A percentile compares a stretch with the other conserved stretches of the same genome.
These are phyloP conservation scores for Drechmeria coniospora DNA, from an alignment of 2,329 filamentous ascomycete genomes.

Conservation along the genomic window DNA sequence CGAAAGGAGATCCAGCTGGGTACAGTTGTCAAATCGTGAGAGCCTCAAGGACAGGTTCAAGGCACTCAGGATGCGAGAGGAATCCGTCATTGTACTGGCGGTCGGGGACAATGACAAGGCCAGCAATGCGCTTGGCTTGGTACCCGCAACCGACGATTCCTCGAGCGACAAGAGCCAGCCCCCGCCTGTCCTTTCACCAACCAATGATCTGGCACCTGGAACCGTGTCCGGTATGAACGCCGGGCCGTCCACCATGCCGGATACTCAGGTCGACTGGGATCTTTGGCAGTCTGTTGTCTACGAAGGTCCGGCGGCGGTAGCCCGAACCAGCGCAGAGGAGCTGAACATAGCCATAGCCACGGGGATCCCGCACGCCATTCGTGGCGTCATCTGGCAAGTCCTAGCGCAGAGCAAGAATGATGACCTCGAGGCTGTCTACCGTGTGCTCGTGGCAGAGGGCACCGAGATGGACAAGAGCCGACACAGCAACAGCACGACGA, in stretches of 20 bases:
- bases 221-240: conserved; percentile 71
- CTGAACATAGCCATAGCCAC: conserved; percentile 81
- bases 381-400: conserved; percentile 98
- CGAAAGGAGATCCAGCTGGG: conserved; percentile 30
- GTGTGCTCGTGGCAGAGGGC: conserved; percentile 62
- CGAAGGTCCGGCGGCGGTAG: conserved; percentile 78
- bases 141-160: conserved; percentile 11
- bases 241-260: conserved; percentile 53
- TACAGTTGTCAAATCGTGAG: conserved; percentile 32
- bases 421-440: conserved; percentile 76
- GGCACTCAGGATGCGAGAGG: conserved; percentile 57
- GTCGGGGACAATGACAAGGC: conserved; percentile 39
- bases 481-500: conserved; percentile 36
- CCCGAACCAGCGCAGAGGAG: conserved; percentile 75
- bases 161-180: conserved; percentile 17
- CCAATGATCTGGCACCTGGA: conserved; percentile 61
- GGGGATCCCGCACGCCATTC: conserved; percentile 86
- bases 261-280: conserved; percentile 90
- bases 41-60: conserved; percentile 71
- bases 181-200: conserved; percentile 46
- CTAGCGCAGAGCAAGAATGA: conserved; percentile 89
- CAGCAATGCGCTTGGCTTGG: conserved; percentile 11
- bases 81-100: conserved; percentile 39
- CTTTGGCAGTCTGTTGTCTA: conserved; percentile 94
- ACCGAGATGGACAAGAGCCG: conserved; percentile 64